Evolutionary conservation across 768 basidiomycete species (phyloP), one percentile per base, ranked within the genome.

Genomic region (Termitomyces sp.): DNA sequence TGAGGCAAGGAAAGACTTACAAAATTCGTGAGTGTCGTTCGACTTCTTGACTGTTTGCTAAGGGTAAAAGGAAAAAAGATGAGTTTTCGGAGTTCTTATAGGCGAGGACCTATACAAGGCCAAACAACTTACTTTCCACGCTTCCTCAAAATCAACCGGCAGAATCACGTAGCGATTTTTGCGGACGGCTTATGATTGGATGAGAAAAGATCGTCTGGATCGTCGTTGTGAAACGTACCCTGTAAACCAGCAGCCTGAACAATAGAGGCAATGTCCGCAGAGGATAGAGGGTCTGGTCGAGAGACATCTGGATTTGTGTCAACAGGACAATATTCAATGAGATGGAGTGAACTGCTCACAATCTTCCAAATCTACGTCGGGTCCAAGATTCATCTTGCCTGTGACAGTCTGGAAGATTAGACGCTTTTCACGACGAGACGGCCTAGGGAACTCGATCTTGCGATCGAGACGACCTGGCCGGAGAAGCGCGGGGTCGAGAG

Each of bases 321-420:
- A 49, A 68, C 56, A 21, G 40, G 35, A 54, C n/a, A 30, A 58
- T 51, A 17, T 30, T 21, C 14, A 46, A n/a, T 14, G 5, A 39
- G 41, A 30, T 54, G 51, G 48, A 30, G 10, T 45, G 27, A 21
- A n/a, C 52, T 10, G 77, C 91, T 66, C 63, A 97, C 96, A 98
- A 67, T 99, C 97, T 75, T 99, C 97, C 50, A 99, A 75, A 71
- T 99, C 97, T 3, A 99, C 97, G 68, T 99, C 97, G 3, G 94
- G 93, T 5, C 94, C 88, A 41, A 99, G 80, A 68, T 96, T 98
- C 97, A 99, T 99, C 77, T 97, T 97, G 64, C 79, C 78, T 5
- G 97, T 98, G 47, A 93, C 90, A 10, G 97, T 98, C 68, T 98
- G 97, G 88, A 98, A 99, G 62, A 99, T 93, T 25, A 99, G 75